A percentile compares a stretch with the other conserved stretches of the same genome.
phyloP scores from a whole-genome alignment of 2,329 filamentous ascomycete species.

The Fusarium sp. region DNA sequence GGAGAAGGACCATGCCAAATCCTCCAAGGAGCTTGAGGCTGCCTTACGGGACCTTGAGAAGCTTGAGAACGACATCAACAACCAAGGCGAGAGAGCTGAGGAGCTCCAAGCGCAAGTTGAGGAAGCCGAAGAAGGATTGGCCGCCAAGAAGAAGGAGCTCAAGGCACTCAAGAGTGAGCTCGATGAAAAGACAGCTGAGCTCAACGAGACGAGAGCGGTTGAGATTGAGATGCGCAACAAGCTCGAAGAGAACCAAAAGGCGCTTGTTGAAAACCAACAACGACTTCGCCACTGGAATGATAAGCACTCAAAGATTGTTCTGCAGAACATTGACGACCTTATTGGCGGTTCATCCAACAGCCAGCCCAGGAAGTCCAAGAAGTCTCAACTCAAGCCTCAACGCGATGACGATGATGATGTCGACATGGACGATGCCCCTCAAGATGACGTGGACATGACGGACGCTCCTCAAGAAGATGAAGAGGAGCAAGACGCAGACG shows the following conservation, averaged over 20 bases:
- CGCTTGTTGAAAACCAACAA: constrained; percentile 85
- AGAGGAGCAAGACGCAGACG: constrained; percentile 44
- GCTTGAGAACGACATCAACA: constrained; percentile 81
- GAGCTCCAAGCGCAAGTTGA: constrained; percentile 79
- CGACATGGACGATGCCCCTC: constrained; percentile 47
- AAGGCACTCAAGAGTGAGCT: constrained; percentile 83
- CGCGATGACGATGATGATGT: constrained; percentile 47
- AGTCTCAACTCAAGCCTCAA: constrained; percentile 38
- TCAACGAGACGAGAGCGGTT: constrained; percentile 87
- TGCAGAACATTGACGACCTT: constrained; percentile 84
- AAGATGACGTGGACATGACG: constrained; percentile 47
- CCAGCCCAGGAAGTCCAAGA: constrained; percentile 17
- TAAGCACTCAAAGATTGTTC: constrained; percentile 83
- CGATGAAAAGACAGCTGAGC: constrained; percentile 84
- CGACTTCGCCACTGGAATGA: constrained; percentile 88
- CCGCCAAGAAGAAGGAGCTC: constrained; percentile 83
- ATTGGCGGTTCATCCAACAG: constrained; percentile 52
- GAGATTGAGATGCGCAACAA: constrained; percentile 99
- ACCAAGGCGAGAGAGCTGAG: constrained; percentile 80
- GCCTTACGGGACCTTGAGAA: constrained; percentile 79
- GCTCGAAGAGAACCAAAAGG: constrained; percentile 95
- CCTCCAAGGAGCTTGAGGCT: constrained; percentile 80
- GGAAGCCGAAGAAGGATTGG: constrained; percentile 82
- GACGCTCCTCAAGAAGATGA: constrained; percentile 48
- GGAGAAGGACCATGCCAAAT: constrained; percentile 82